A percentile compares a stretch with the other conserved stretches of the same genome.
Conservation (phyloP, 805 yeast genomes). For the Yarrowia sp. region DNA sequence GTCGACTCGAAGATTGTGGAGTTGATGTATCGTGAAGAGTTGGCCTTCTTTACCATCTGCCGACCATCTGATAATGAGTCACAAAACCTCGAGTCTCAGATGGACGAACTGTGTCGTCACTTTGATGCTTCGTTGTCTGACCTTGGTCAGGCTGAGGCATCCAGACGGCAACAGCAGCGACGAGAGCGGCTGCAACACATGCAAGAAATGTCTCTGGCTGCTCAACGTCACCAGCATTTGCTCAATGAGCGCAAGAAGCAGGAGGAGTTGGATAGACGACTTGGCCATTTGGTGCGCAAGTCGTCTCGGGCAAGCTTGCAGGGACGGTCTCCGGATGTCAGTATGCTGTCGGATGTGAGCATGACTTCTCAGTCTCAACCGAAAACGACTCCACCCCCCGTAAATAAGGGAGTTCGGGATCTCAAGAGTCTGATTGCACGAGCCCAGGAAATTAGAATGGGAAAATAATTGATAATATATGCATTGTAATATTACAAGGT, state of each 20-base stretch:
- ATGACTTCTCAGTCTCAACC: neutral
- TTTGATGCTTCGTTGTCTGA: neutral
- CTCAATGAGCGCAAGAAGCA: slow-evolving; percentile 9
- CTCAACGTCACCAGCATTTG: neutral
- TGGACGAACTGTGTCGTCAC: slow-evolving; percentile 3
- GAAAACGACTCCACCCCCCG: neutral
- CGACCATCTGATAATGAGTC: neutral
- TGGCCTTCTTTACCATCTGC: slow-evolving; percentile 2
- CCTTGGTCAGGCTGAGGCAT: neutral
- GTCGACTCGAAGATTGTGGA: neutral
- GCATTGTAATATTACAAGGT: neutral
- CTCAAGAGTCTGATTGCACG: slow-evolving; percentile 13
- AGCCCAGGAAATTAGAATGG: slow-evolving; percentile 1
- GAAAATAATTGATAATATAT: neutral
- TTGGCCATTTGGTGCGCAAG: neutral
- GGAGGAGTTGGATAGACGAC: slow-evolving; percentile 8
- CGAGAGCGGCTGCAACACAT: neutral
- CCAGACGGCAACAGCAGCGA: neutral
- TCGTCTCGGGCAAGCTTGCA: neutral
- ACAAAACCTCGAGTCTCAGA: slow-evolving; percentile 2
- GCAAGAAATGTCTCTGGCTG: slow-evolving; percentile 18
- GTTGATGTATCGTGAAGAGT: neutral
- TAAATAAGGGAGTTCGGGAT: slow-evolving; percentile 18
- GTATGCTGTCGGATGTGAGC: neutral
- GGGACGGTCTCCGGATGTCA: neutral